A percentile compares a stretch with the other conserved stretches of the same genome.
These are phyloP conservation scores for Zymoseptoria crescenta DNA, from an alignment of 2,329 filamentous ascomycete genomes.

Conservation along the genomic window DNA sequence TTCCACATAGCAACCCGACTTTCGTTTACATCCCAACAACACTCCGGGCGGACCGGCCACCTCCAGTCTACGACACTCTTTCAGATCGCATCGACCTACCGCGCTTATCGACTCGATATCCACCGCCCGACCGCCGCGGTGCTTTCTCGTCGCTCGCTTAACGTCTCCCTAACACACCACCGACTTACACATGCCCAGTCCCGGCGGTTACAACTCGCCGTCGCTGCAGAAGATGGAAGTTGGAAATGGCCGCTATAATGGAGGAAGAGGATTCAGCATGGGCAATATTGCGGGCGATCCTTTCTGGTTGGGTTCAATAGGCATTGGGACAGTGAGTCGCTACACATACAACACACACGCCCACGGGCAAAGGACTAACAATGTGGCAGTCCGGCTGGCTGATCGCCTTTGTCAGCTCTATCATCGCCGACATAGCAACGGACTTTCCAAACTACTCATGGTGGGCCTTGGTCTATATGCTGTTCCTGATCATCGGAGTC, in stretches of 20 bases:
- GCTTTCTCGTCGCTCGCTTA: slow-evolving; percentile 17
- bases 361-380: slow-evolving; percentile 8
- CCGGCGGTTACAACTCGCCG: slow-evolving; percentile 19
- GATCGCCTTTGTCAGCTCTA: slow-evolving; percentile 80
- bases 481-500: slow-evolving; percentile 74
- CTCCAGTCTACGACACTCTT: not conserved
- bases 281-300: slow-evolving; percentile 93
- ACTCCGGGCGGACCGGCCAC: slow-evolving; percentile 1
- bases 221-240: slow-evolving; percentile 28
- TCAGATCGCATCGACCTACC: not conserved
- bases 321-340: slow-evolving; percentile 73
- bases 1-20: not conserved
- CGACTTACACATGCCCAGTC: slow-evolving; percentile 22
- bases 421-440: slow-evolving; percentile 56
- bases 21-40: not conserved
- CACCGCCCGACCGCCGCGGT: slow-evolving; percentile 6
- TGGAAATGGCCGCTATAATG: slow-evolving; percentile 17
- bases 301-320: slow-evolving; percentile 88
- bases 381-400: slow-evolving; percentile 75
- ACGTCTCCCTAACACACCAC: slow-evolving; percentile 1
- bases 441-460: slow-evolving; percentile 79
- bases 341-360: not conserved
- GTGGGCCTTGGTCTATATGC: slow-evolving; percentile 82
- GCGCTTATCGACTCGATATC: not conserved
- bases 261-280: slow-evolving; percentile 55